phyloP scores from a whole-genome alignment of 1,139 yeast genomes.

The Yamadazyma sp. region DNA sequence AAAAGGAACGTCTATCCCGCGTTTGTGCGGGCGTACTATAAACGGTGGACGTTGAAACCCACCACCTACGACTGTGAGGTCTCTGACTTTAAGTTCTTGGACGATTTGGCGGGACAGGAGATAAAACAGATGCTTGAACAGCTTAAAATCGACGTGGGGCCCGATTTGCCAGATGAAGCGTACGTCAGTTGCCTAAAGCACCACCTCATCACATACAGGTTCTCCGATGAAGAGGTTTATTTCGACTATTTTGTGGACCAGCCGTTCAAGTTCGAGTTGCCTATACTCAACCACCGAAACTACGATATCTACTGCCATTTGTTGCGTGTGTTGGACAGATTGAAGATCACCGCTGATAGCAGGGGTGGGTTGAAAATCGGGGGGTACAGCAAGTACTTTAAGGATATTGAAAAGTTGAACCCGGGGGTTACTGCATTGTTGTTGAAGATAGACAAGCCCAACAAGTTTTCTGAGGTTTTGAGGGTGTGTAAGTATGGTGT shows the following conservation, averaged over 20 bases:
- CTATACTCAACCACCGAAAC: not conserved
- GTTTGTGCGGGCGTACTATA: slow-evolving; percentile 4
- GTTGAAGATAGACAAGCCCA: slow-evolving; percentile 31
- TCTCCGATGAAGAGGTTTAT: not conserved
- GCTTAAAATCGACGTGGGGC: not conserved
- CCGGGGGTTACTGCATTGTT: slow-evolving; percentile 13
- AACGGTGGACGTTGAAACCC: slow-evolving; percentile 3
- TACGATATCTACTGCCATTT: slow-evolving; percentile 18
- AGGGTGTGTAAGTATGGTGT: slow-evolving; percentile 30
- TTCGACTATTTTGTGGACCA: slow-evolving; percentile 1
- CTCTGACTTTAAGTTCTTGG: slow-evolving; percentile 7
- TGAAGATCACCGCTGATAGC: slow-evolving; percentile 17
- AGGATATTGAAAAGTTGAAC: slow-evolving; percentile 8
- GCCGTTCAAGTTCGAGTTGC: slow-evolving; percentile 4
- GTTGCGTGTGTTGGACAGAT: slow-evolving; percentile 20
- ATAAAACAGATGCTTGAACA: slow-evolving; percentile 1
- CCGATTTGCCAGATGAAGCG: not conserved
- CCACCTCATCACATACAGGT: not conserved
- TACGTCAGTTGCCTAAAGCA: slow-evolving; percentile 1
- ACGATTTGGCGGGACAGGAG: slow-evolving; percentile 1
- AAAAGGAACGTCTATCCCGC: slow-evolving; percentile 2
- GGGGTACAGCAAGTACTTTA: slow-evolving; percentile 33
- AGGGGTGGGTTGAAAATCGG: slow-evolving; percentile 20
- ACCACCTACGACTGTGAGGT: slow-evolving; percentile 6
- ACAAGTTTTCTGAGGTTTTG: slow-evolving; percentile 22